These are phyloP conservation scores for Melocanna baccifera DNA, from an alignment of 176 grass and related monocot genomes.

Conservation along the genomic window DNA sequence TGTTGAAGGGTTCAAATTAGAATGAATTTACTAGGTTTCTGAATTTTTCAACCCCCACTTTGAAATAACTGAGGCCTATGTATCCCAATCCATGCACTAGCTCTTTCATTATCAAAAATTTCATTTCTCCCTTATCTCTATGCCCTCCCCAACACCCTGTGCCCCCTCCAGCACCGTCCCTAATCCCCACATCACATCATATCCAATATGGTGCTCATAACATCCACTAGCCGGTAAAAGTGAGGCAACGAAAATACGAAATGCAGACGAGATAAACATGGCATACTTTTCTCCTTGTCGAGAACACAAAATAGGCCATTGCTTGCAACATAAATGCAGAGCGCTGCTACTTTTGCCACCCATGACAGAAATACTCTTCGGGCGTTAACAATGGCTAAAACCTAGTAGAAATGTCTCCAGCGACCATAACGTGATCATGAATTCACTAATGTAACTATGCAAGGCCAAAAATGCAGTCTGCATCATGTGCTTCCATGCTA, in stretches of 20 bases:
- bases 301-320: not conserved
- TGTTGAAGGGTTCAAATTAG: not conserved
- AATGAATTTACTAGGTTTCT: not conserved
- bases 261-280: not conserved
- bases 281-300: not conserved
- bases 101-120: slow-evolving; percentile 1
- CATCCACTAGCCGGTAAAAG: not conserved
- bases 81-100: not conserved
- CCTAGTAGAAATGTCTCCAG: not conserved
- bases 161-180: not conserved
- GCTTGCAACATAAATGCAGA: not conserved
- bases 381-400: not conserved
- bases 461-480: not conserved
- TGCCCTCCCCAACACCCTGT: not conserved
- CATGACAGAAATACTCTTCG: not conserved
- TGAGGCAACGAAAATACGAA: not conserved
- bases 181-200: not conserved
- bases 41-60: not conserved
- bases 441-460: not conserved
- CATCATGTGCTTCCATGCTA: not conserved
- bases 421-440: not conserved
- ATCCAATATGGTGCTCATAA: not conserved
- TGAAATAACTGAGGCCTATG: not conserved
- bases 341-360: not conserved
- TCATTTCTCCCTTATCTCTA: not conserved